Base-by-base conservation (phyloP, 305 asterid genomes). In the Fraxinus sp. region DNA sequence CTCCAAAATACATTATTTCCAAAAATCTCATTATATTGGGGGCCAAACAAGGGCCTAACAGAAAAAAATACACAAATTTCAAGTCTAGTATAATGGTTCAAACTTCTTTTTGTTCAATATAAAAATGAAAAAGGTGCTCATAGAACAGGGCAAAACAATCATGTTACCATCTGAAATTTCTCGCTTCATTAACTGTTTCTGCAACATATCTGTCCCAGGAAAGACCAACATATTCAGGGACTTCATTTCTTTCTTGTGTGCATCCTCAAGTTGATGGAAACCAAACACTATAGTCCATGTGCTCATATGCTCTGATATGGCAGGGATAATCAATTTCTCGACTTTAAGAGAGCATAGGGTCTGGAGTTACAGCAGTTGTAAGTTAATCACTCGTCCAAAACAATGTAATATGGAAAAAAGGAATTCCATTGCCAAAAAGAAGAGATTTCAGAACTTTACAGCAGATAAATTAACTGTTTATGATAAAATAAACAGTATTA, bases 231-330 rank as follows among this genome's bases (percentile, higher is more conserved):
- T 87, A 84, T 88, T 90, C 79, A 87, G 59, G 49, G 89, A 84
- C 70, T 87, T 88, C 88, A 86, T 84, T 73, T 83, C 89, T 81
- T 81, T 91, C 90, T 89, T 91, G 85, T 88, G 84, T 13, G 85
- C 82, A 84, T 87, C 87, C 75, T 90, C 91, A 14, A 96, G 93
- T 85, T 83, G 85, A 86, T 87, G 92, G 85, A 96, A 96, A 85
- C 98, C 98, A 66, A 96, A 96, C 84, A 84, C 90, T 52, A 62
- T 81, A 37, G 95, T 92, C 98, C 98, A 95, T 14, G 96, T 96
- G 90, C 87, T 90, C 92, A 89, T 85, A 87, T 96, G 98, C 89
- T 95, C 98, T 74, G 97, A 81, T 88, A 95, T 90, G 81, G 99
- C 98, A 30, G 98, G 99, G 84, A 96, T 95, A 81, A 94, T 87